Conservation (phyloP, 306 rosid species). For the Lablab purpureus region DNA sequence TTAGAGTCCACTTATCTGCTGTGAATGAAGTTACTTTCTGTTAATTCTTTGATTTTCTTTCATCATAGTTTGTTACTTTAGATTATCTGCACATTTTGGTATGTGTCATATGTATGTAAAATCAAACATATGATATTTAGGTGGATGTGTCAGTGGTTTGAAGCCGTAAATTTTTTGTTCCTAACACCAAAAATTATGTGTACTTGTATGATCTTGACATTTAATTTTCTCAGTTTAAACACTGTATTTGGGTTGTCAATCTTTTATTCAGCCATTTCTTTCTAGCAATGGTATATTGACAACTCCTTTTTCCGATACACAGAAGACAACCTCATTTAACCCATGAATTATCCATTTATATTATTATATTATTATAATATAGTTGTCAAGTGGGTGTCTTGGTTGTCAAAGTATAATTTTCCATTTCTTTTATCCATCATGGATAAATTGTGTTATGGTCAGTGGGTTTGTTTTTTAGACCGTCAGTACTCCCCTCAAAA, state of each 20-base stretch:
- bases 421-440: constrained; percentile 27
- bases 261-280: constrained; percentile 12
- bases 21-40: constrained; percentile 30
- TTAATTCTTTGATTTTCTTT: constrained; percentile 17
- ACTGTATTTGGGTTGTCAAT: neutral
- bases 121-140: constrained; percentile 9
- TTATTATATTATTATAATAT: too few species aligned
- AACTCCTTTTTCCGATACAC: too few species aligned
- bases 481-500: constrained; percentile 23
- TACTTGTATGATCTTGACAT: constrained; percentile 11
- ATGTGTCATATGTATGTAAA: neutral
- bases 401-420: too few species aligned
- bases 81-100: constrained; percentile 6
- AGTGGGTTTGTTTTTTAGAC: neutral
- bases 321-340: too few species aligned
- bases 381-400: too few species aligned
- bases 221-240: constrained; percentile 14
- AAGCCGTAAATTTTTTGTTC: constrained; percentile 7
- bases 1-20: neutral
- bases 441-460: constrained; percentile 26
- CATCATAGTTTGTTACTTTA: neutral
- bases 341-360: too few species aligned
- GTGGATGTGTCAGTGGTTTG: constrained; percentile 21
- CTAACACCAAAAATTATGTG: neutral
- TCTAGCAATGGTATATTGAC: too few species aligned